Evolutionary conservation across 2,329 filamentous ascomycete species (phyloP).

Genomic region (Penicillium sp.): DNA sequence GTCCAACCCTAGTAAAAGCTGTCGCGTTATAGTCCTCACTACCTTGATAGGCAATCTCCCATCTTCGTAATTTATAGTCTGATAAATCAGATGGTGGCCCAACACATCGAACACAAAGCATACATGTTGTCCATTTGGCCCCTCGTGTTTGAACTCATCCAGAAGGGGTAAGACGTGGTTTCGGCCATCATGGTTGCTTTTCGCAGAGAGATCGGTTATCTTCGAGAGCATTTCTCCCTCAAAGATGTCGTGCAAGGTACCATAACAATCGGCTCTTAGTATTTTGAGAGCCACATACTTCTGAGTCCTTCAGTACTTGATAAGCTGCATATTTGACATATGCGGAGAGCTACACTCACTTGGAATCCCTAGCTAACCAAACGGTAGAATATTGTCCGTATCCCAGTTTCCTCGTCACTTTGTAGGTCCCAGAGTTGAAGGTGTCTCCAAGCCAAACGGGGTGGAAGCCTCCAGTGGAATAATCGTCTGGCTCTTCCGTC

Average conservation of each 20-base stretch:
- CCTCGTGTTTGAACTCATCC: constrained; percentile 9
- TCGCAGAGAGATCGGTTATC: background rate
- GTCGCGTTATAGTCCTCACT: constrained; percentile 22
- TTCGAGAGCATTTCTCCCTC: background rate
- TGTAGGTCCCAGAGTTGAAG: constrained; percentile 90
- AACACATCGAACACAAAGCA: constrained; percentile 29
- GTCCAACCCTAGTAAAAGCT: constrained; percentile 28
- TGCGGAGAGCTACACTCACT: constrained; percentile 28
- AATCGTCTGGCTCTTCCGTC: background rate
- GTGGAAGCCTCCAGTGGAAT: background rate
- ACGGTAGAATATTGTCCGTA: constrained; percentile 96
- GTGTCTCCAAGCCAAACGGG: constrained; percentile 53
- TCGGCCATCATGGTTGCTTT: background rate
- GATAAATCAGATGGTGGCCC: constrained; percentile 24
- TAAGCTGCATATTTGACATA: constrained; percentile 11
- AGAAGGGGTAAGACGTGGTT: background rate
- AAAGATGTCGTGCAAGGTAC: background rate
- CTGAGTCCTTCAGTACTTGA: background rate
- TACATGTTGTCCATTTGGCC: constrained; percentile 29
- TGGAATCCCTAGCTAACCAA: constrained; percentile 72
- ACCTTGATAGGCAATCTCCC: constrained; percentile 21
- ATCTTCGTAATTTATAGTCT: constrained; percentile 22
- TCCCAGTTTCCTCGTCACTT: constrained; percentile 79
- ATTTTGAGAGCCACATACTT: background rate
- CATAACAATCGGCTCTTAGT: background rate